Conservation (phyloP, 2,329 filamentous ascomycete genomes). For the Xylariales sp. region DNA sequence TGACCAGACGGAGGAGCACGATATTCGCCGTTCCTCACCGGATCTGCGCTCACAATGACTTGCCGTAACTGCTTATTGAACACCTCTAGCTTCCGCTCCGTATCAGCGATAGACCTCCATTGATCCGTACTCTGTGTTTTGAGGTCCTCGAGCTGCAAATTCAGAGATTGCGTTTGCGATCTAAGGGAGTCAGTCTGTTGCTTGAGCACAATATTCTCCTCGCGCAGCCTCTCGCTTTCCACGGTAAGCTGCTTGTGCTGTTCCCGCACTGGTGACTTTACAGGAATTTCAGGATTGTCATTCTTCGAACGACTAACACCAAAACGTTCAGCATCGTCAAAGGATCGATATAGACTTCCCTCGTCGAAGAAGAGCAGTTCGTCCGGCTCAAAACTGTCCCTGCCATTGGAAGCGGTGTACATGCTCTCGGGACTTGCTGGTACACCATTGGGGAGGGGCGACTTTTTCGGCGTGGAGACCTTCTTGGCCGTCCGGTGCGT, state of each 20-base stretch:
- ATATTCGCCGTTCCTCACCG: conserved; percentile 45
- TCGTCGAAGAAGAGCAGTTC: conserved; percentile 71
- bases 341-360: conserved; percentile 64
- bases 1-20: conserved; percentile 35
- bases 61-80: conserved; percentile 64
- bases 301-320: conserved; percentile 28
- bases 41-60: conserved; percentile 61
- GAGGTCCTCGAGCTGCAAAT: conserved; percentile 31
- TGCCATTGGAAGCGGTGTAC: conserved; percentile 61
- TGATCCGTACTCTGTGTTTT: conserved; percentile 32
- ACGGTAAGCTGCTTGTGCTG: conserved; percentile 46
- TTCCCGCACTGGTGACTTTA: conserved; percentile 52
- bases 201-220: conserved; percentile 38
- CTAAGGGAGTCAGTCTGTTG: conserved; percentile 28
- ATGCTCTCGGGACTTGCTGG: conserved; percentile 75
- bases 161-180: conserved; percentile 28
- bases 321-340: conserved; percentile 57
- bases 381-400: conserved; percentile 51
- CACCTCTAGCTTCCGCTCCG: conserved; percentile 61
- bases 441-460: conserved; percentile 48
- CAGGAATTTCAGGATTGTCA: conserved; percentile 51
- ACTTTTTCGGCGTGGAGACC: conserved; percentile 36
- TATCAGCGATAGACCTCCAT: conserved; percentile 51
- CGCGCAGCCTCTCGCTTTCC: conserved; percentile 41
- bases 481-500: conserved; percentile 66